These are phyloP conservation scores for Coprinopsis sp. DNA, from an alignment of 768 basidiomycete genomes.

Conservation along the genomic window DNA sequence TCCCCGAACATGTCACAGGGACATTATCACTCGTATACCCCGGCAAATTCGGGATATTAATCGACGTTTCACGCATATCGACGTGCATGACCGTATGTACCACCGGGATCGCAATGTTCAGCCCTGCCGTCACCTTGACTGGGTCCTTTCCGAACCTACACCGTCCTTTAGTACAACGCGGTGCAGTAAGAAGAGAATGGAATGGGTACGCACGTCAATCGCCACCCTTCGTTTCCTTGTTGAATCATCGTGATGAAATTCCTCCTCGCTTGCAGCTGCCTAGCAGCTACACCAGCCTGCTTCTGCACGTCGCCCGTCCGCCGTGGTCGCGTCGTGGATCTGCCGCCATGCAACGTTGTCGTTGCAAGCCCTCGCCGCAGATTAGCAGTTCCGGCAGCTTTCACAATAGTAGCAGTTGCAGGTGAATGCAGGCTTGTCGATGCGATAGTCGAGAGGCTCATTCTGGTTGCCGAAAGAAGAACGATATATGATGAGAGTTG, in stretches of 20 bases:
- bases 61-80: conserved; percentile 45
- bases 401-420: neutral
- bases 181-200: neutral
- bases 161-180: neutral
- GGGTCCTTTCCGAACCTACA: conserved; percentile 42
- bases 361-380: neutral
- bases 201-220: conserved; percentile 32
- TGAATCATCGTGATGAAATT: conserved; percentile 45
- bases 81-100: conserved; percentile 41
- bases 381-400: neutral
- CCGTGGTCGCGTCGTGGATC: too few species aligned
- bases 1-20: conserved; percentile 49
- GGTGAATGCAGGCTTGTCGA: neutral
- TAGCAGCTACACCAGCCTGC: neutral
- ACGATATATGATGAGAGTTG: too few species aligned
- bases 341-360: neutral
- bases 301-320: too few species aligned
- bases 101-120: conserved; percentile 41
- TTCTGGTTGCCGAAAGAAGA: too few species aligned
- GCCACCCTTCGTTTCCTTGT: conserved; percentile 51
- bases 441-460: conserved; percentile 2
- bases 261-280: conserved; percentile 13
- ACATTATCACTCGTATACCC: conserved; percentile 36
- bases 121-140: conserved; percentile 38
- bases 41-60: conserved; percentile 37